These are phyloP conservation scores for Mycotypha africana DNA, from an alignment of 371 early-diverging fungal genomes.

Conservation along the genomic window DNA sequence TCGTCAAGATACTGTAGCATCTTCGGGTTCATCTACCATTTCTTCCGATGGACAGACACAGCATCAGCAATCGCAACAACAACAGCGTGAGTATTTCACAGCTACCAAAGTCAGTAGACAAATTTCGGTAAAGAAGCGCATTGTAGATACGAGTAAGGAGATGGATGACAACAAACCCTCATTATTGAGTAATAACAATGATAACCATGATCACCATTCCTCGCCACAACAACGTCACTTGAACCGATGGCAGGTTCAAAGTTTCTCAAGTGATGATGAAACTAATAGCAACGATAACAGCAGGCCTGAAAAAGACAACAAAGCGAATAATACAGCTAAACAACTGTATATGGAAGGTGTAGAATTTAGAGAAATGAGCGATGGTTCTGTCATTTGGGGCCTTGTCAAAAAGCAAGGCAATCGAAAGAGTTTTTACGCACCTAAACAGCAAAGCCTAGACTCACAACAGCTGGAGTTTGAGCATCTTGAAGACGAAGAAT, in stretches of 20 bases:
- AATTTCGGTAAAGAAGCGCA: slow-evolving; percentile 18
- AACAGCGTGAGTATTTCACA: slow-evolving; percentile 20
- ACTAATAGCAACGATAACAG: not conserved
- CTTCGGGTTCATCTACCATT: too few species aligned
- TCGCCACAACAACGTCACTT: not conserved
- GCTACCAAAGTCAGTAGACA: slow-evolving; percentile 22
- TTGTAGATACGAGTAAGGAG: slow-evolving; percentile 1
- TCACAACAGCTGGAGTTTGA: too few species aligned
- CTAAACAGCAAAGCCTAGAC: slow-evolving; percentile 4
- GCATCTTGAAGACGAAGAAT: slow-evolving; percentile 8
- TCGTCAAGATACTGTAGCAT: too few species aligned
- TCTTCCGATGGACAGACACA: slow-evolving; percentile 6
- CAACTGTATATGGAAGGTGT: slow-evolving; percentile 25
- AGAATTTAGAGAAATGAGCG: slow-evolving; percentile 46
- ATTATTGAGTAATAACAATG: not conserved
- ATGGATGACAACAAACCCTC: not conserved
- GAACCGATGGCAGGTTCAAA: not conserved
- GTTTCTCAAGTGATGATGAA: not conserved
- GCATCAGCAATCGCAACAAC: not conserved
- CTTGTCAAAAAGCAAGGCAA: slow-evolving; percentile 32
- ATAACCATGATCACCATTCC: not conserved
- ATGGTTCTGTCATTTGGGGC: slow-evolving; percentile 42
- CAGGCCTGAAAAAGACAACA: too few species aligned
- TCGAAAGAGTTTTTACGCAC: slow-evolving; percentile 24
- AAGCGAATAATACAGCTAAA: not conserved